A percentile compares a stretch with the other conserved stretches of the same genome.
phyloP scores from a whole-genome alignment of 371 early-diverging fungal genomes.

The Circinella umbellata region DNA sequence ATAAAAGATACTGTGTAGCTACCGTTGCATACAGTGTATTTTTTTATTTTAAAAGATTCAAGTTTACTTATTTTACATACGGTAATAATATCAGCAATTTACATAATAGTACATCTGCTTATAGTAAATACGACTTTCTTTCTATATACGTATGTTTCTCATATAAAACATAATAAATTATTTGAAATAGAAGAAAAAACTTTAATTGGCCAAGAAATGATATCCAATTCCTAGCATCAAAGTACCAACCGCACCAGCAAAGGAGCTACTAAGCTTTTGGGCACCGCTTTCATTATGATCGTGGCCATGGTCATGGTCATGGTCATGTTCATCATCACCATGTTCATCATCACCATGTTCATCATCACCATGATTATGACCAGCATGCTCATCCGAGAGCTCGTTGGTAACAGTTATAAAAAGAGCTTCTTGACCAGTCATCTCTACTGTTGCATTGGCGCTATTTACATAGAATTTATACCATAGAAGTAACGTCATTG shows the following conservation, averaged over 20 bases:
- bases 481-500: background rate
- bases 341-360: background rate
- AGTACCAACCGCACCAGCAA: background rate
- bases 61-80: too few species aligned
- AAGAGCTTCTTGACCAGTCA: background rate
- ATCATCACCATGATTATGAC: background rate
- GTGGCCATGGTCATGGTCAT: conserved; percentile 7
- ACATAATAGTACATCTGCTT: too few species aligned
- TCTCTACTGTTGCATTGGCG: background rate
- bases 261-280: background rate
- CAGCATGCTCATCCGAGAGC: background rate
- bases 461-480: background rate
- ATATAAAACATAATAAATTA: too few species aligned
- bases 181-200: too few species aligned
- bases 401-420: background rate
- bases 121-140: too few species aligned
- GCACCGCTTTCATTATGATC: background rate
- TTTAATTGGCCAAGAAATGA: background rate
- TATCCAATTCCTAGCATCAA: background rate
- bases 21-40: too few species aligned
- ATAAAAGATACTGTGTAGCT: too few species aligned
- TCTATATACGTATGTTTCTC: too few species aligned
- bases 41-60: too few species aligned
- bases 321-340: conserved; percentile 1
- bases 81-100: too few species aligned